Conservation (phyloP, 495 filamentous ascomycete genomes). For the Glonium stellatum region DNA sequence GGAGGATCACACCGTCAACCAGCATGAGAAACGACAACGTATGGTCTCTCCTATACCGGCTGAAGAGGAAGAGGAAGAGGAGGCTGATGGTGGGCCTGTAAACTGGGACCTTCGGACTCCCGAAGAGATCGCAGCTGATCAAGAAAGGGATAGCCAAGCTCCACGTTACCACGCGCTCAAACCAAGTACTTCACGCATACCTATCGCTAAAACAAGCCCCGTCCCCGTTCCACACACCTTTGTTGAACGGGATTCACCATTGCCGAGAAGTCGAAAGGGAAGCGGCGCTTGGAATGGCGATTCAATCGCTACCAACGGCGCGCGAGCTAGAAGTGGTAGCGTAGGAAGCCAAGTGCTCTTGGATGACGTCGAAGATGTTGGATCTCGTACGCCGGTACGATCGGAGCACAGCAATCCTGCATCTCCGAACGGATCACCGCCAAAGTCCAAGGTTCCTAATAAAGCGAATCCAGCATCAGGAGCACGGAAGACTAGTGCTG, state of each 20-base stretch:
- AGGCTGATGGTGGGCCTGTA: conserved; percentile 35
- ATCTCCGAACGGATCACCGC: conserved; percentile 40
- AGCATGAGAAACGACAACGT: conserved; percentile 41
- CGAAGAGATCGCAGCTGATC: conserved; percentile 71
- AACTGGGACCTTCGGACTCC: conserved; percentile 70
- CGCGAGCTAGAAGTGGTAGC: conserved; percentile 67
- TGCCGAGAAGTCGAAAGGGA: conserved; percentile 53
- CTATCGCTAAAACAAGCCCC: conserved; percentile 69
- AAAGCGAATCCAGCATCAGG: conserved; percentile 32
- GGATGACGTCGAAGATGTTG: conserved; percentile 35
- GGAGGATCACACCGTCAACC: conserved; percentile 4
- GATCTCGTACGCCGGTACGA: conserved; percentile 14
- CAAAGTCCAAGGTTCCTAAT: conserved; percentile 31
- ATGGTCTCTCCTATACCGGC: conserved; percentile 42
- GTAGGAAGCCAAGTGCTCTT: conserved; percentile 51
- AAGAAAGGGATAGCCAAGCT: conserved; percentile 40
- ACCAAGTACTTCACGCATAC: conserved; percentile 64
- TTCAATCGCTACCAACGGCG: conserved; percentile 48
- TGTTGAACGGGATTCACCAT: conserved; percentile 63
- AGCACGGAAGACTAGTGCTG: conserved; percentile 26
- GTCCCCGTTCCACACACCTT: conserved; percentile 64
- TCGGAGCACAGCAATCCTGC: conserved; percentile 40
- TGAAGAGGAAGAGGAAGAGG: conserved; percentile 30
- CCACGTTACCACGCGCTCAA: conserved; percentile 31
- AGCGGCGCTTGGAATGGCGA: conserved; percentile 51